These are phyloP conservation scores for Gastrodia elata DNA, from an alignment of 106 monocot genomes.

Conservation along the genomic window DNA sequence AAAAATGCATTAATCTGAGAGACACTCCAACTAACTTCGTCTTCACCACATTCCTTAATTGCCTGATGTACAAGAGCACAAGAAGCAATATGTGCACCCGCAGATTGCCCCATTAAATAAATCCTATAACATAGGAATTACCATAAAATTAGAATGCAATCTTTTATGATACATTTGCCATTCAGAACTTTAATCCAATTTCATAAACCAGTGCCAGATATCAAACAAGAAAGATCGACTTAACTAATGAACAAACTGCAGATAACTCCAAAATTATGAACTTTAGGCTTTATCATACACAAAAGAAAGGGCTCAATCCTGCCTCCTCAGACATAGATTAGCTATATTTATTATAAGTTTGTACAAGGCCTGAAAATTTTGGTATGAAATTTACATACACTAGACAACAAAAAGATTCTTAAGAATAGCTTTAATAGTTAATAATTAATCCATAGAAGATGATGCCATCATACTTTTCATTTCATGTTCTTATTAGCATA, in stretches of 20 bases:
- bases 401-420: background rate
- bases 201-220: background rate
- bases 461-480: background rate
- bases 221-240: background rate
- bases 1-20: constrained; percentile 88
- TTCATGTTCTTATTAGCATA: background rate
- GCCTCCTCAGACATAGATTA: no score
- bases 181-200: background rate
- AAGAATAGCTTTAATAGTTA: background rate
- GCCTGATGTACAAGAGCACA: constrained; percentile 80
- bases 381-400: background rate
- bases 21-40: constrained; percentile 73
- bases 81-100: constrained; percentile 98
- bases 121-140: constrained; percentile 36
- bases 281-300: background rate
- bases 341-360: background rate
- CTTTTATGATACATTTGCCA: background rate
- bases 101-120: constrained; percentile 92
- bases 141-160: background rate
- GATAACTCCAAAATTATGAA: background rate
- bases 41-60: constrained; percentile 74
- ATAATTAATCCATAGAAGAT: background rate
- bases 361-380: background rate
- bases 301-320: background rate
- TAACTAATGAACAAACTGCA: background rate